Evolutionary conservation across 345 rosid species (phyloP), one percentile per base, ranked within the genome.

Genomic region (Euclidium syriacum): DNA sequence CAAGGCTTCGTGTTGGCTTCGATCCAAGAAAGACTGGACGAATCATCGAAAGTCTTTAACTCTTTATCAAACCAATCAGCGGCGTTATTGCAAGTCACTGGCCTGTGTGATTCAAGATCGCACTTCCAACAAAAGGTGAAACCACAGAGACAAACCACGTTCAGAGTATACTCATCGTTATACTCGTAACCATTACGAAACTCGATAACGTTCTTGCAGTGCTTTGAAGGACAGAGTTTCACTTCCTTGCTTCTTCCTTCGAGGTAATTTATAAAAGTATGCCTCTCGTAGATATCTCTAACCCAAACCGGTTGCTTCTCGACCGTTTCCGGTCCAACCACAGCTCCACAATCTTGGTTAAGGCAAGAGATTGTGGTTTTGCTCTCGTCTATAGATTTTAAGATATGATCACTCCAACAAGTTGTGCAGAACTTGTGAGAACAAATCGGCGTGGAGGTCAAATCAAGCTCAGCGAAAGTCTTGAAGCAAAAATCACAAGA

Each of bases 401-500:
- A 36, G 39, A 58, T 17, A 38, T 20, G 11, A 57, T 57, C 8
- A 29, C 33, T 5, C 33, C 5, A 29, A 29, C 7, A 60, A 23
- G 2, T n/a, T 2, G 14, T 44, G 48, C 48, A 23, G 35, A 60
- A 69, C 19, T 52, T 34, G 62, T 61, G 73, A 25, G 62, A 52
- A 35, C 73, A 69, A 33, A 34, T 52, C 7, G 67, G 49, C 2
- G 73, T 69, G 9, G 73, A 69, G 67, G 52, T 10, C 1, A 42
- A n/a, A 34, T 7, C 27, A 33, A 16, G 53, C 7, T 3, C 60
- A 10, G 12, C 27, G 10, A n/a, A n/a, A n/a, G n/a, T n/a, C n/a
- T n/a, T n/a, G 2, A 35, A 54, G 22, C 40, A 20, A 14, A 7
- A 19, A n/a, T 12, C 10, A 3, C 5, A 30, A n/a, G n/a, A n/a